These are phyloP conservation scores for Meredithiella fracta DNA, from an alignment of 2,329 filamentous ascomycete genomes.

Conservation along the genomic window DNA sequence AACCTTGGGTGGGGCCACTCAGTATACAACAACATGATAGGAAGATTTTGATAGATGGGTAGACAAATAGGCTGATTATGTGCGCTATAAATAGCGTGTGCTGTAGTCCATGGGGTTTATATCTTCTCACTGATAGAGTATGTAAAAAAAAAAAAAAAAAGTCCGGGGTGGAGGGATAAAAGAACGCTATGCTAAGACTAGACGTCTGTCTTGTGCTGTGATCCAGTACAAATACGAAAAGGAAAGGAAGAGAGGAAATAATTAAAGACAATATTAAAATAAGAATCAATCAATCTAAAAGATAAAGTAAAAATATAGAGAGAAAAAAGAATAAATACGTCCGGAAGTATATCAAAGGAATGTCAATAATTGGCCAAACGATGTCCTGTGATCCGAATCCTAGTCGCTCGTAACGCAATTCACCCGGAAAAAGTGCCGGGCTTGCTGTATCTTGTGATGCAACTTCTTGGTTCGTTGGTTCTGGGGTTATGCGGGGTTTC, in stretches of 20 bases:
- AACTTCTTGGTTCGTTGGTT: no score
- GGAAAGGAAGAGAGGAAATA: neutral
- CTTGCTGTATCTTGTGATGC: neutral
- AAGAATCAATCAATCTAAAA: no score
- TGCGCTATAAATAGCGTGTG: neutral
- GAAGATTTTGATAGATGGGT: neutral
- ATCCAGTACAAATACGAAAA: neutral
- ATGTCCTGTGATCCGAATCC: neutral
- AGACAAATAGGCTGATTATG: neutral
- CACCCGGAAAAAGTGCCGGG: neutral
- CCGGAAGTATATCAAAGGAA: neutral
- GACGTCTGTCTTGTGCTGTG: neutral
- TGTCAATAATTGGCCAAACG: neutral
- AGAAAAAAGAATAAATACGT: neutral
- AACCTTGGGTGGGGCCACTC: slow-evolving; percentile 37
- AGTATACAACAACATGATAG: slow-evolving; percentile 40
- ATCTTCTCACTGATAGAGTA: neutral
- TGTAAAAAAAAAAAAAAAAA: neutral
- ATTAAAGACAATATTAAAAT: neutral
- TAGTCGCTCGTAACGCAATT: neutral
- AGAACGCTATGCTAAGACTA: neutral
- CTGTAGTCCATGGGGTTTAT: neutral
- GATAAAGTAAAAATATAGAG: neutral
- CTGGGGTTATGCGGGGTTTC: neutral
- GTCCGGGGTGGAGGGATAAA: no score